Evolutionary conservation across 73 alveolate species (phyloP).

Genomic region (Tetrahymena elliotti): DNA sequence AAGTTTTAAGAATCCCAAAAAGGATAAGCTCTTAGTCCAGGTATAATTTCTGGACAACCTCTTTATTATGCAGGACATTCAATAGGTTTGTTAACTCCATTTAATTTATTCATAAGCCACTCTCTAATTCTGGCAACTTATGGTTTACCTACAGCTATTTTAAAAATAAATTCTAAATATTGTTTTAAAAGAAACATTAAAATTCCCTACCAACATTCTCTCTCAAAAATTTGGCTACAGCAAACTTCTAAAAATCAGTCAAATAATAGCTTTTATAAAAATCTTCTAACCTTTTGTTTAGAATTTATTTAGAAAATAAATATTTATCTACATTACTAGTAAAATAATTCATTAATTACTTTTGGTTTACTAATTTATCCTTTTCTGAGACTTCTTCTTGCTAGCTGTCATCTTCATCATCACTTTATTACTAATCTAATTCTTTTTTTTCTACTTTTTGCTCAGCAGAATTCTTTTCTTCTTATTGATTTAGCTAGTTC

Average conservation of each 20-base stretch:
- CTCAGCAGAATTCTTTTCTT: neutral
- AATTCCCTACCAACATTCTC: constrained; percentile 55
- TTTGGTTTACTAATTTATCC: neutral
- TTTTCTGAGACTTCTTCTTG: neutral
- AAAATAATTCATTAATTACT: neutral
- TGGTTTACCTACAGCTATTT: neutral
- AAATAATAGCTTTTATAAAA: constrained; percentile 51
- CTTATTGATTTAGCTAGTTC: neutral
- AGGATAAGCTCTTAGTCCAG: constrained; percentile 58
- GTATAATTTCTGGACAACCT: constrained; percentile 82
- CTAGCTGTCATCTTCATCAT: neutral
- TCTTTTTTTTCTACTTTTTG: neutral
- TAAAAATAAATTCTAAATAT: neutral
- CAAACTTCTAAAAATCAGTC: constrained; percentile 45
- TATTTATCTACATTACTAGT: neutral
- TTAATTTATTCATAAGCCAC: constrained; percentile 61
- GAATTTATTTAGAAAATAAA: neutral
- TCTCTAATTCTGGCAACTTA: constrained; percentile 49
- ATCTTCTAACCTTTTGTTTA: constrained; percentile 40
- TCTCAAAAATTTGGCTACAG: constrained; percentile 53
- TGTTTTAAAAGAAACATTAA: neutral
- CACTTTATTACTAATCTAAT: neutral
- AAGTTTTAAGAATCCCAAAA: constrained; percentile 66
- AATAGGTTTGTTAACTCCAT: constrained; percentile 44
- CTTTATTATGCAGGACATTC: constrained; percentile 47